Percentiles rank a stretch among this genome's conserved stretches.
These are phyloP conservation scores for Monilinia fructigena DNA, from an alignment of 2,329 filamentous ascomycete genomes.

Conservation along the genomic window DNA sequence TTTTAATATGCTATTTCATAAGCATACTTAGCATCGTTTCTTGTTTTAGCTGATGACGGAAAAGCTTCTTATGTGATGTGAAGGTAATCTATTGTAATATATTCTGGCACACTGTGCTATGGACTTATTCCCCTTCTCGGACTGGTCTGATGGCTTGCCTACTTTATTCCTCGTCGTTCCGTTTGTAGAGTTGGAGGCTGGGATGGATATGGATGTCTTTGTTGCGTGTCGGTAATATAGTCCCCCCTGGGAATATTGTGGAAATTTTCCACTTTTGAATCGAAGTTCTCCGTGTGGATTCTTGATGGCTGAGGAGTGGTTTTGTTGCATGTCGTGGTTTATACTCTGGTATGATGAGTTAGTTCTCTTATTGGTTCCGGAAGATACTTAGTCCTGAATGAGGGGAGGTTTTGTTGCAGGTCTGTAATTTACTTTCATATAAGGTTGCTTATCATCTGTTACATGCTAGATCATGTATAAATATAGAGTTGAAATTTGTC, in stretches of 20 bases:
- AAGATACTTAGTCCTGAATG: background rate
- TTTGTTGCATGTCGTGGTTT: constrained; percentile 7
- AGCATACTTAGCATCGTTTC: background rate
- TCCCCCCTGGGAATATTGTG: background rate
- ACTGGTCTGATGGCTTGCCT: background rate
- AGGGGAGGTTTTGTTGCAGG: background rate
- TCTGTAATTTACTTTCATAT: background rate
- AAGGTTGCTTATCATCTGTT: too few species aligned
- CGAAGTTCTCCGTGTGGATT: background rate
- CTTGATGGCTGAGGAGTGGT: background rate
- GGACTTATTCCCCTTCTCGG: background rate
- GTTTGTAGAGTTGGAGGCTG: background rate
- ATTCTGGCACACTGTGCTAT: background rate
- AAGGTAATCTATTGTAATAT: background rate
- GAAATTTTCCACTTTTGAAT: background rate
- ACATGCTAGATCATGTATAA: background rate
- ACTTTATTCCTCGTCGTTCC: background rate
- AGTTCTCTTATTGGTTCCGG: background rate
- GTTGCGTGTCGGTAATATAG: constrained; percentile 1
- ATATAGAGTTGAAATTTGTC: background rate
- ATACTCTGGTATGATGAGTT: background rate
- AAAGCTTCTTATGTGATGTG: background rate
- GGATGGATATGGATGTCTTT: background rate
- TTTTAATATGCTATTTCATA: background rate
- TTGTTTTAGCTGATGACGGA: too few species aligned